phyloP scores from a whole-genome alignment of 2,329 filamentous ascomycete genomes.

The Aureobasidium sp. region DNA sequence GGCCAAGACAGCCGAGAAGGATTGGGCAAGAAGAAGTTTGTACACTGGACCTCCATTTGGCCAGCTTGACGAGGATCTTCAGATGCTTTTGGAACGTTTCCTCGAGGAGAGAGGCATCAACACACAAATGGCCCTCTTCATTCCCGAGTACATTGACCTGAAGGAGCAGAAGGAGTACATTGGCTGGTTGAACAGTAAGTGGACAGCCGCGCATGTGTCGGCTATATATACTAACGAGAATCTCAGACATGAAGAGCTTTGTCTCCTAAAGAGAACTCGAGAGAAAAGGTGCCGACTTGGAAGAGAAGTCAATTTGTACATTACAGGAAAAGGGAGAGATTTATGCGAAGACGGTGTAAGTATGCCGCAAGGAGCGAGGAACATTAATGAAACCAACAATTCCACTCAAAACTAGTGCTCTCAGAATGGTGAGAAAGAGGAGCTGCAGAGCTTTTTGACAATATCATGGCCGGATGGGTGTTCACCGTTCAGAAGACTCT shows the following conservation, averaged over 20 bases:
- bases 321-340: not conserved
- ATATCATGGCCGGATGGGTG: too few species aligned
- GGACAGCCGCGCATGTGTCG: not conserved
- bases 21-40: constrained; percentile 65
- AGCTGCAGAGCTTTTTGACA: too few species aligned
- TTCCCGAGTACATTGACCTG: constrained; percentile 91
- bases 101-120: constrained; percentile 92
- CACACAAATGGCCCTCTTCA: constrained; percentile 75
- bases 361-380: not conserved
- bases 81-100: constrained; percentile 85
- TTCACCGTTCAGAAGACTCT: too few species aligned
- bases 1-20: constrained; percentile 57
- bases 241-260: constrained; percentile 69
- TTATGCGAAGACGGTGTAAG: not conserved
- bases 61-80: constrained; percentile 92
- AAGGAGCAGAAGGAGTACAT: constrained; percentile 99
- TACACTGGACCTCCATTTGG: constrained; percentile 90
- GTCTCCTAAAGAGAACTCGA: constrained; percentile 45
- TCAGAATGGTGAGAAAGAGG: not conserved
- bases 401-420: not conserved
- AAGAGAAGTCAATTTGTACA: not conserved
- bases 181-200: constrained; percentile 68
- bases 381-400: not conserved
- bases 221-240: constrained; percentile 1
- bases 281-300: too few species aligned